Base-by-base conservation (phyloP, 139 green algal species). In the Micractinium sp. region DNA sequence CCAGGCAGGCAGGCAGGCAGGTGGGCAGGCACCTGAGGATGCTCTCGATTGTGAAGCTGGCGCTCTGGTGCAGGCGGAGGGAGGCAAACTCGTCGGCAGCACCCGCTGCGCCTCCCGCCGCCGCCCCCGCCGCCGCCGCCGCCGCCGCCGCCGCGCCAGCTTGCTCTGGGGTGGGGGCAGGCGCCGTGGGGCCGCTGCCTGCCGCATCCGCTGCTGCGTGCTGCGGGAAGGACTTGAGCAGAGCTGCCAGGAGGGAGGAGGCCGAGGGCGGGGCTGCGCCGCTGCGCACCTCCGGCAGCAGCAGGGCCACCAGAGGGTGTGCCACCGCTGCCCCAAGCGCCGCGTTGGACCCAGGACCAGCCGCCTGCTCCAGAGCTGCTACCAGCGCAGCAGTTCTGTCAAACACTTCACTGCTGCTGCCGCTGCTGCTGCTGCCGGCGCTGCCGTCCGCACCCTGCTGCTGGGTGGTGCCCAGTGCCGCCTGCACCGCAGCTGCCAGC, bases 171-270 rank as follows among this genome's bases (percentile, higher is more conserved):
- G 71, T 38, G 56, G 25, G 9, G 35, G 66, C 39, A 12, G 39
- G 71, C 29, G n/a, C 78, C 23, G 25, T 7, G 41, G 31, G 13
- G 4, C 9, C 13, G 39, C 67, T 73, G 22, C n/a, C 27, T 20
- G n/a, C 53, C 31, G 53, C 82, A 12, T 87, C 82, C 13, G 41
- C 67, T 13, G 82, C 88, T 0, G 77, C 61, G 16, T 90, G 86
- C 78, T 86, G 77, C 4, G 86, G 86, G 78, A 90, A 90, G 77
- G 75, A 18, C 56, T 91, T 89, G n/a, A 91, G 69, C 25, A 91
- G 78, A 0, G 53, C 36, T 13, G 88, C 82, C 19, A 91, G 73
- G 35, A 91, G 78, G 23, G 88, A 83, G 2, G 88, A 76, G 3
- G 88, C 88, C 25, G 88, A 82, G 0, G 88, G 76, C 20, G 61